phyloP scores from a whole-genome alignment of 2,329 filamentous ascomycete genomes.

The Tolypocladium amazonense region DNA sequence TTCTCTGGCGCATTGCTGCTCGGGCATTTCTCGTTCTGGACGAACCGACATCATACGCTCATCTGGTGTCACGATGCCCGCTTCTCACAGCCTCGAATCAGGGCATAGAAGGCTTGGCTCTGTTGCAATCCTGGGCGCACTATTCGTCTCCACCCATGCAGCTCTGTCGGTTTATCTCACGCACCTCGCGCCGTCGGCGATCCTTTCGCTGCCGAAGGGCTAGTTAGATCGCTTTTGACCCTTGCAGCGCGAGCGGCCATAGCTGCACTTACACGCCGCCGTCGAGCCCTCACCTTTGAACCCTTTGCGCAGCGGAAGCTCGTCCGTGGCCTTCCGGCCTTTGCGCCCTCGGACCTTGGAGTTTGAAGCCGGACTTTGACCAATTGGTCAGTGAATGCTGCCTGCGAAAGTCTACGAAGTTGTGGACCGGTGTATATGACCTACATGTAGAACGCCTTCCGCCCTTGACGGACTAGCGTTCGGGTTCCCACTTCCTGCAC shows the following conservation, averaged over 20 bases:
- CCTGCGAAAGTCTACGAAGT: not conserved
- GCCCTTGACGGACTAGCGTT: not conserved
- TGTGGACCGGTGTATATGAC: not conserved
- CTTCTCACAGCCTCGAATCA: not conserved
- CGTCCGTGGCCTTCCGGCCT: not conserved
- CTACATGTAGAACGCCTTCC: not conserved
- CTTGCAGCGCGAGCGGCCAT: not conserved
- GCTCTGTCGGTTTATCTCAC: not conserved
- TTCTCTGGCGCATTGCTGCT: not conserved
- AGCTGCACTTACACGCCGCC: not conserved
- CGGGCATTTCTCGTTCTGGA: not conserved
- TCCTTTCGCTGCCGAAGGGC: not conserved
- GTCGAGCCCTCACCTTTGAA: not conserved
- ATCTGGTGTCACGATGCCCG: not conserved
- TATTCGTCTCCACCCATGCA: not conserved
- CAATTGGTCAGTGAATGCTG: not conserved
- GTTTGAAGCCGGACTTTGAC: not conserved
- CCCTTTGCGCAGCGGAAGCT: conserved; percentile 1
- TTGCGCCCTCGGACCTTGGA: not conserved
- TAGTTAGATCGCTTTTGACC: not conserved
- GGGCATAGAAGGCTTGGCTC: not conserved
- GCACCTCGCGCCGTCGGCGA: not conserved
- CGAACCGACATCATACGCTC: not conserved
- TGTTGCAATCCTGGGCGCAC: not conserved
- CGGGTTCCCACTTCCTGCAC: not conserved